Evolutionary conservation across 805 yeast genomes (phyloP).

Genomic region (Ogataea salicorniae): DNA sequence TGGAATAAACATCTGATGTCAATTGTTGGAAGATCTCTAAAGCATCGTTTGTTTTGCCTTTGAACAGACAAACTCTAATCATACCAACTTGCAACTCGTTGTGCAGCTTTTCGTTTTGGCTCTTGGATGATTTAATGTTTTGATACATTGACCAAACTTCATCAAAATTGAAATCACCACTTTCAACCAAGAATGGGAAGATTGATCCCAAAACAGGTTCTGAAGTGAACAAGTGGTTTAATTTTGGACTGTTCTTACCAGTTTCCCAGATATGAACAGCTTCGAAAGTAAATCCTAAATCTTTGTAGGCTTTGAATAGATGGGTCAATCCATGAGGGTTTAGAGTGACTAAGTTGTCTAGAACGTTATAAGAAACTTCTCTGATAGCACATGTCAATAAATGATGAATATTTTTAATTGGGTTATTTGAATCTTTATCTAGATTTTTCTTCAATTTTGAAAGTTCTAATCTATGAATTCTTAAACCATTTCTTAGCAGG

Average conservation of each 20-base stretch:
- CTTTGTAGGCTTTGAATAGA: slow-evolving; percentile 53
- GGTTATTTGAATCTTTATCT: slow-evolving; percentile 52
- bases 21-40: slow-evolving; percentile 57
- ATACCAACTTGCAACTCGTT: slow-evolving; percentile 60
- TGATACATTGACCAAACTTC: slow-evolving; percentile 57
- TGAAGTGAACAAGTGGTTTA: slow-evolving; percentile 45
- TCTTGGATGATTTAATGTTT: slow-evolving; percentile 29
- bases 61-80: slow-evolving; percentile 66
- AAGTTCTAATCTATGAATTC: slow-evolving; percentile 50
- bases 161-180: slow-evolving; percentile 53
- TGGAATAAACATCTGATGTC: slow-evolving; percentile 43
- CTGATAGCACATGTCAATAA: slow-evolving; percentile 46
- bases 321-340: slow-evolving; percentile 55
- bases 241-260: slow-evolving; percentile 42
- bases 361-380: slow-evolving; percentile 46
- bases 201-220: slow-evolving; percentile 66
- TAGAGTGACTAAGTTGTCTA: slow-evolving; percentile 38
- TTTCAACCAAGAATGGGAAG: slow-evolving; percentile 59
- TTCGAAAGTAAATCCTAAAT: slow-evolving; percentile 55
- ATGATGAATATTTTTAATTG: slow-evolving; percentile 49
- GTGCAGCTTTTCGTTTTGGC: slow-evolving; percentile 28
- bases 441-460: slow-evolving; percentile 53
- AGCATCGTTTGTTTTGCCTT: slow-evolving; percentile 62
- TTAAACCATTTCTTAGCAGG: slow-evolving; percentile 48
- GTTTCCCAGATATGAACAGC: slow-evolving; percentile 68